Conservation (phyloP, 345 rosid genomes). For the Syzygium aqueum region DNA sequence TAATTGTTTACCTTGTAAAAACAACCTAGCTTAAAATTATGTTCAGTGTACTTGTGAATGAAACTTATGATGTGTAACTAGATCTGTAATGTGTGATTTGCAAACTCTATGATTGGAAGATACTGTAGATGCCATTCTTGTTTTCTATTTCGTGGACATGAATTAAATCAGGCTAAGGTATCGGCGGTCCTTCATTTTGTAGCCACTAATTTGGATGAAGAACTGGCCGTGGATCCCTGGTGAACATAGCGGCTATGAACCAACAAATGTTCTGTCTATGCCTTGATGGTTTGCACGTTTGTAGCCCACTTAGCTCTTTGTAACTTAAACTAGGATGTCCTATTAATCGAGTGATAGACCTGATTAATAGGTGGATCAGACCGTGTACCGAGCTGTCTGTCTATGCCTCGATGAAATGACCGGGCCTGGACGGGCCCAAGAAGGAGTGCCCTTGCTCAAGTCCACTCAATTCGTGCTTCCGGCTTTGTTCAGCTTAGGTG, state of each 20-base stretch:
- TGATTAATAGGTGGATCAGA: not conserved
- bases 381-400: not conserved
- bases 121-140: not conserved
- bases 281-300: not conserved
- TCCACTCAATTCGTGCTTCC: not conserved
- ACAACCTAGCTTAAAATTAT: not conserved
- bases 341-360: not conserved
- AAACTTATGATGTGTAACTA: not conserved
- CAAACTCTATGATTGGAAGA: not conserved
- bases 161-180: not conserved
- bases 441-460: not conserved
- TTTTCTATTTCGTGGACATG: not conserved
- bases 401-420: no score
- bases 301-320: not conserved
- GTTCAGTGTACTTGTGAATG: not conserved
- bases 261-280: not conserved
- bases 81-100: not conserved
- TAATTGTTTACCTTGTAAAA: not conserved
- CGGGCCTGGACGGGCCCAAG: not conserved
- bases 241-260: not conserved
- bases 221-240: not conserved
- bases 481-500: not conserved
- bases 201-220: not conserved
- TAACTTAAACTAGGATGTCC: not conserved
- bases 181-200: not conserved